phyloP scores from a whole-genome alignment of 2,329 filamentous ascomycete species.

The Calonectria ilicicola region DNA sequence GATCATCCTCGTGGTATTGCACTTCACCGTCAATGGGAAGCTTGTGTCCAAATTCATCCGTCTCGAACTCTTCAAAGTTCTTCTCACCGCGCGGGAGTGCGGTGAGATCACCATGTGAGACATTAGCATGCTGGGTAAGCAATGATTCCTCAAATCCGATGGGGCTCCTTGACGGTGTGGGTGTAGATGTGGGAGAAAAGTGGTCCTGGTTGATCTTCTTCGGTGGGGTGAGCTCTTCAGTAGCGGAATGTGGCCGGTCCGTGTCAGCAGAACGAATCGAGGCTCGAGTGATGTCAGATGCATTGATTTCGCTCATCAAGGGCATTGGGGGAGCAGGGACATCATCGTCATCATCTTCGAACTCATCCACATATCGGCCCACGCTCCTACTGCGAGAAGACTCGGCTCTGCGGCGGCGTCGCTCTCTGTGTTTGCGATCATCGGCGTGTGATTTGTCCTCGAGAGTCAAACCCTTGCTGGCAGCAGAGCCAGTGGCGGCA shows the following conservation, averaged over 20 bases:
- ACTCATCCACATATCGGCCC: slow-evolving; percentile 60
- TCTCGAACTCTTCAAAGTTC: slow-evolving; percentile 60
- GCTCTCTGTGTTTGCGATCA: slow-evolving; percentile 63
- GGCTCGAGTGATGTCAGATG: slow-evolving; percentile 87
- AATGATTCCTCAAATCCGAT: slow-evolving; percentile 70
- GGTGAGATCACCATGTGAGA: slow-evolving; percentile 70
- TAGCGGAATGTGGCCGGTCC: slow-evolving; percentile 77
- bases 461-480: slow-evolving; percentile 49
- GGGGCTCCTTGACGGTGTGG: slow-evolving; percentile 70
- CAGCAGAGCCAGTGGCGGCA: slow-evolving; percentile 59
- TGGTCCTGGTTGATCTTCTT: slow-evolving; percentile 73
- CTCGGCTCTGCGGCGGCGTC: slow-evolving; percentile 65
- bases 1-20: slow-evolving; percentile 56
- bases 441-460: slow-evolving; percentile 57
- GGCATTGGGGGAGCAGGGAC: slow-evolving; percentile 83
- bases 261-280: slow-evolving; percentile 88
- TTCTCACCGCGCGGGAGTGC: slow-evolving; percentile 63
- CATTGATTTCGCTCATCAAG: slow-evolving; percentile 85
- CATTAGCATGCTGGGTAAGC: slow-evolving; percentile 75
- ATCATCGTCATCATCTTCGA: slow-evolving; percentile 60
- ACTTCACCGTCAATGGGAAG: slow-evolving; percentile 56
- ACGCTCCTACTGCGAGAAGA: slow-evolving; percentile 58
- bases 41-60: slow-evolving; percentile 58
- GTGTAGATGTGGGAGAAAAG: slow-evolving; percentile 70
- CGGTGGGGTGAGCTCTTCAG: slow-evolving; percentile 70